Evolutionary conservation across 306 rosid genomes (phyloP).

Genomic region (Fragaria iinumae): DNA sequence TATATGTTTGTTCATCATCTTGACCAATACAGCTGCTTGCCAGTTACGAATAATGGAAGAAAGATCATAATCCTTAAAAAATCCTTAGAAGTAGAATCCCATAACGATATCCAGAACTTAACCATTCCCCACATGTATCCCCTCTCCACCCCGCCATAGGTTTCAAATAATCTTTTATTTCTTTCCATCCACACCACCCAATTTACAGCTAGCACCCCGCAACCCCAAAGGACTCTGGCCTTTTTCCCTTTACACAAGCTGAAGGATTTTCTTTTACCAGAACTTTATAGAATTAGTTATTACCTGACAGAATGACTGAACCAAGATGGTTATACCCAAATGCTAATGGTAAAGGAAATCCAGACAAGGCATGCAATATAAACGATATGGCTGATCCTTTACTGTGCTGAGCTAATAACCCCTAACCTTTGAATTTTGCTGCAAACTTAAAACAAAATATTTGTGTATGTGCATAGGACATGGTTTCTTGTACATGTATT

Average conservation of each 20-base stretch:
- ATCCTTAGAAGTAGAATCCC: no score
- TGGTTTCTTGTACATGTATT: not conserved
- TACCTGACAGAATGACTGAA: not conserved
- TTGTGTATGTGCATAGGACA: not conserved
- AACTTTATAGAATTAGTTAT: not conserved
- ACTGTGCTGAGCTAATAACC: not conserved
- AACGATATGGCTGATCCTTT: not conserved
- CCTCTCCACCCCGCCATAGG: no score
- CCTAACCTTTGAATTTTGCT: not conserved
- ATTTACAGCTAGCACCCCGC: no score
- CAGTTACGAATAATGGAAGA: no score
- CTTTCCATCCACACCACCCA: no score
- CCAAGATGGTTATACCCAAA: not conserved
- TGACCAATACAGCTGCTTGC: not conserved
- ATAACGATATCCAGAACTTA: no score
- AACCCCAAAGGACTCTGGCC: no score
- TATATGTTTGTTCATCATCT: not conserved
- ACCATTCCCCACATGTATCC: no score
- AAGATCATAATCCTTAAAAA: no score
- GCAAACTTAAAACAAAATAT: not conserved
- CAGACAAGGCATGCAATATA: not conserved
- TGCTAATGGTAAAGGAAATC: not conserved
- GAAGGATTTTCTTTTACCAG: no score
- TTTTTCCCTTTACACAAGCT: no score
- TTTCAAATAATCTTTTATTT: no score